Evolutionary conservation across 139 green algal genomes (phyloP).

Genomic region (Desmodesmus armatus): DNA sequence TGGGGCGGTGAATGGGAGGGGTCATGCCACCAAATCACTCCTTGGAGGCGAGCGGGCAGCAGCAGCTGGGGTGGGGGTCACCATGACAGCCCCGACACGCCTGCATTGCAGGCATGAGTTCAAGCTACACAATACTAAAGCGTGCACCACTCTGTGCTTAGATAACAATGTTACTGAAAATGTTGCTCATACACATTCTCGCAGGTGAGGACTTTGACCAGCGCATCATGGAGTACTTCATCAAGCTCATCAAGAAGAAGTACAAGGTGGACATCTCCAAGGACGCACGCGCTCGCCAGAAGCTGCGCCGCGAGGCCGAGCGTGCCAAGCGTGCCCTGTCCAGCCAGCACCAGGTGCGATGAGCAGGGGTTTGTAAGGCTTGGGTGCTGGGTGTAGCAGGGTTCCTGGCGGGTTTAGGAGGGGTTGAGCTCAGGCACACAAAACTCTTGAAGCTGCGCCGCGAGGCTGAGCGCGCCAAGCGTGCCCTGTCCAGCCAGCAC

Average conservation of each 20-base stretch:
- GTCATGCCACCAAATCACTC: too few relatives aligned
- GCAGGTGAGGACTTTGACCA: constrained; percentile 98
- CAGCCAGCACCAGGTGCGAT: constrained; percentile 89
- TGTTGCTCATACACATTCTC: too few relatives aligned
- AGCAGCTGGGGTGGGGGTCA: too few relatives aligned
- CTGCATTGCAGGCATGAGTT: too few relatives aligned
- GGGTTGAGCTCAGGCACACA: not conserved
- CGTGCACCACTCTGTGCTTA: too few relatives aligned
- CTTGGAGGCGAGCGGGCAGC: too few relatives aligned
- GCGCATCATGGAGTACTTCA: constrained; percentile 99
- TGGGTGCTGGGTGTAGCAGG: too few relatives aligned
- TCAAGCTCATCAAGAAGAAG: constrained; percentile 99
- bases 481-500: constrained; percentile 95
- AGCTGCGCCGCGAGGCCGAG: constrained; percentile 97
- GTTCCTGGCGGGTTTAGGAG: too few relatives aligned
- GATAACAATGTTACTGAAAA: too few relatives aligned
- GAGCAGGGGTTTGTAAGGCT: too few relatives aligned
- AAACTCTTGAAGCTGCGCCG: constrained; percentile 92
- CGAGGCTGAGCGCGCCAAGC: constrained; percentile 98
- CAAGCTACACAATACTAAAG: too few relatives aligned
- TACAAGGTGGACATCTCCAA: constrained; percentile 92
- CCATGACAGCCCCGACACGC: too few relatives aligned
- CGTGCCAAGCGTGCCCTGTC: constrained; percentile 98
- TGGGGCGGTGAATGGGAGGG: not conserved
- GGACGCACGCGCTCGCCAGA: constrained; percentile 94